A percentile compares a stretch with the other conserved stretches of the same genome.
Evolutionary conservation across 2,329 filamentous ascomycete genomes (phyloP).

Genomic region (Aureobasidium musti): DNA sequence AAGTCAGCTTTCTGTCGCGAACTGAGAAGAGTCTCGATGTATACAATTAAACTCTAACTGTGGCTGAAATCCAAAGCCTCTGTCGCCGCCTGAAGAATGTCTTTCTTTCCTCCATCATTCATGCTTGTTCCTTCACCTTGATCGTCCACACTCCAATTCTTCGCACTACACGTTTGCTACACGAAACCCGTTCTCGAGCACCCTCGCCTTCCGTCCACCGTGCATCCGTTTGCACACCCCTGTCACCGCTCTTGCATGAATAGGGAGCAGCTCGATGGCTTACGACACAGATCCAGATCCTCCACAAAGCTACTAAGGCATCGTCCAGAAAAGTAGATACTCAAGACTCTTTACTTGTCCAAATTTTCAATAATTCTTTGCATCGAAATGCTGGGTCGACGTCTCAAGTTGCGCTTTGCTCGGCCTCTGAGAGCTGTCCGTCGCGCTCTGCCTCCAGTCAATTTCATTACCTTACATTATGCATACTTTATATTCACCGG

Average conservation of each 20-base stretch:
- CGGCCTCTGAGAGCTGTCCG: conserved; percentile 24
- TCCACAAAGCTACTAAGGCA: conserved; percentile 18
- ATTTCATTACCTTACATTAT: conserved; percentile 59
- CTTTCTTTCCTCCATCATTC: neutral
- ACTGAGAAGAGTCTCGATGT: neutral
- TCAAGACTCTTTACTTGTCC: neutral
- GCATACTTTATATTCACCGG: conserved; percentile 63
- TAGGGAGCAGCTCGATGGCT: conserved; percentile 12
- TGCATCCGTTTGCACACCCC: conserved; percentile 3
- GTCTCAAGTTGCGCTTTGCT: conserved; percentile 23
- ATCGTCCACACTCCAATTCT: neutral
- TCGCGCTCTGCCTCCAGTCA: conserved; percentile 34
- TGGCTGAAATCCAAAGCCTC: neutral
- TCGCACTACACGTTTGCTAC: neutral
- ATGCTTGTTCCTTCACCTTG: neutral
- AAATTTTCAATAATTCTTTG: neutral
- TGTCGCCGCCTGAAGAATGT: neutral
- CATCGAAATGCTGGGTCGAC: conserved; percentile 18
- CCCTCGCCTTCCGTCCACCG: neutral
- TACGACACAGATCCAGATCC: conserved; percentile 20
- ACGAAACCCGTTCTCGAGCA: neutral
- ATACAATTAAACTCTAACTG: neutral
- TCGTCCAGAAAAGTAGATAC: conserved; percentile 23
- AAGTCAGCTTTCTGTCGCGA: too few species aligned
- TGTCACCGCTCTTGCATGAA: conserved; percentile 20